Conservation (phyloP, 495 filamentous ascomycete genomes). For the Hypoxylon perforatum region DNA sequence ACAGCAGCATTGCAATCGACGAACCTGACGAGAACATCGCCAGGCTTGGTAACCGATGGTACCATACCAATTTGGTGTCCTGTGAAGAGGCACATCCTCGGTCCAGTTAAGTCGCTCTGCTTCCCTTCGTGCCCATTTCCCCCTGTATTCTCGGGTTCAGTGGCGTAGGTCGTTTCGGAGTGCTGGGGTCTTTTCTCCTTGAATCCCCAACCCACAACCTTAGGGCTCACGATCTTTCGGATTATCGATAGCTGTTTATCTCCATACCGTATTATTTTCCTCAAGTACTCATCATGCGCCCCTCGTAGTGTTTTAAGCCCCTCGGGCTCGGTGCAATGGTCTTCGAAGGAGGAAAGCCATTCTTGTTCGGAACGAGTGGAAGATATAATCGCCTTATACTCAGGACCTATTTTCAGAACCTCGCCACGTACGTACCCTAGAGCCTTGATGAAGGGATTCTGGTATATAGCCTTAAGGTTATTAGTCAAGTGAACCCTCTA, state of each 20-base stretch:
- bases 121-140: neutral
- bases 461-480: neutral
- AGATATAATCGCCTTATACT: neutral
- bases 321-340: neutral
- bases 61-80: conserved; percentile 34
- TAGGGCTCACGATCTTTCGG: neutral
- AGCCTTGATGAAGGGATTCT: neutral
- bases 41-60: conserved; percentile 25
- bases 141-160: conserved; percentile 5
- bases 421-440: conserved; percentile 10
- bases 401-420: conserved; percentile 1
- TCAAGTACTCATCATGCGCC: neutral
- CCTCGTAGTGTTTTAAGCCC: neutral
- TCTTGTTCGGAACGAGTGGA: neutral
- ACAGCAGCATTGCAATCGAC: conserved; percentile 40
- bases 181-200: neutral
- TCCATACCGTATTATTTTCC: neutral
- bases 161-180: neutral
- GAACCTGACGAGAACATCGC: conserved; percentile 40
- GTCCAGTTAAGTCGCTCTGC: neutral
- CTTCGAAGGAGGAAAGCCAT: conserved; percentile 4
- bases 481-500: neutral
- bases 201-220: neutral
- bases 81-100: conserved; percentile 29
- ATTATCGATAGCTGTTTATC: neutral